Conservation (phyloP, 768 basidiomycete species). For the Austroboletus festivus region DNA sequence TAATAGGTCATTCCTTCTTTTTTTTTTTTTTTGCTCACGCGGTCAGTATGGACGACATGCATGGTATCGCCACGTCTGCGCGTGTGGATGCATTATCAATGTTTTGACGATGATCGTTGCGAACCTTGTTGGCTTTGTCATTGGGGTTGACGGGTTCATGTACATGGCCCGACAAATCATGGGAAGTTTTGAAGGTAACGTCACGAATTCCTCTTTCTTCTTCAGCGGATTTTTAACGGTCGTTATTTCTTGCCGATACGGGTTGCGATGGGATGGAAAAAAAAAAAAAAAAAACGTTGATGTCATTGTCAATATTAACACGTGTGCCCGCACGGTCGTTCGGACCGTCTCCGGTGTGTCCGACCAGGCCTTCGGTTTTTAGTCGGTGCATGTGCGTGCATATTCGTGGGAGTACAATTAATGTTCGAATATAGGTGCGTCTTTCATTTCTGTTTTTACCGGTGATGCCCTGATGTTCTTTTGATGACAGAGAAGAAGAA, state of each 20-base stretch:
- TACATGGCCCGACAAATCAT: conserved; percentile 64
- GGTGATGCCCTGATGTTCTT: neutral
- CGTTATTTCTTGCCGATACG: too few relatives aligned
- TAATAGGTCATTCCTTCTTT: neutral
- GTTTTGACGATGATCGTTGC: conserved; percentile 87
- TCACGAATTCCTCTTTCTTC: neutral
- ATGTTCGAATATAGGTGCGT: conserved; percentile 95
- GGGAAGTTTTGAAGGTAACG: conserved; percentile 62
- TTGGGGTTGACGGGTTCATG: conserved; percentile 76
- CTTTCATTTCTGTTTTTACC: neutral
- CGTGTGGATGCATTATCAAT: conserved; percentile 79
- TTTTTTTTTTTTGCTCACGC: too few relatives aligned
- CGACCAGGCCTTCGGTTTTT: conserved; percentile 59
- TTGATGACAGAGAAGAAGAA: conserved; percentile 64
- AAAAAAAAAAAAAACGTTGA: too few relatives aligned
- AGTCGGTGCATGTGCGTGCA: conserved; percentile 49
- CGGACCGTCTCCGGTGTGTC: neutral
- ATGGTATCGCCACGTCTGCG: conserved; percentile 90
- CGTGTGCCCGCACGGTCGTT: too few relatives aligned
- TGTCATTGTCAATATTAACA: too few relatives aligned
- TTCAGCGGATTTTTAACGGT: too few relatives aligned
- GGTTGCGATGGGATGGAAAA: too few relatives aligned
- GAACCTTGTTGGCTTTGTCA: conserved; percentile 93
- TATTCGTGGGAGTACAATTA: conserved; percentile 83
- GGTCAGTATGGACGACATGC: conserved; percentile 57